Evolutionary conservation across 305 asterid species (phyloP), one percentile per base, ranked within the genome.

Genomic region (Fraxinus dipetala): DNA sequence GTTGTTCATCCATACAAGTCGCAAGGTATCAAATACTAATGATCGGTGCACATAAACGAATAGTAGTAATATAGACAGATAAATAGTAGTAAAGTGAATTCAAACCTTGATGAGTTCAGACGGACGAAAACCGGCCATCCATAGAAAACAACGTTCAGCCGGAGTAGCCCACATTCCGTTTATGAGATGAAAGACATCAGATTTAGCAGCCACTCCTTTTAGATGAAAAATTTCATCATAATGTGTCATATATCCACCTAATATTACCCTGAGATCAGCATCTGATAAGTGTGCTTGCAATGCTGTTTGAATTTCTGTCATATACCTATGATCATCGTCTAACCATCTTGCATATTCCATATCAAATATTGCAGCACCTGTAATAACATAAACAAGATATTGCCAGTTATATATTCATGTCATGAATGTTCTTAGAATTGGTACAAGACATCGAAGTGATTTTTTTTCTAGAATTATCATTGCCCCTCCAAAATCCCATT

Each of bases 51-150:
- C 59, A 45, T 13, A 13, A 14, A 13, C 6, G 20, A 13, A 14
- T 45, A 45, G 20, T 45, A 13, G 56, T 45, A 45, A 45, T 43
- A 43, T 11, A 43, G 11, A 16, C 54, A 43, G n/a, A 43, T 43
- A 38, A 8, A 40, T 40, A 40, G 3, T 40, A 3, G 69, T n/a
- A 59, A 18, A 22, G 67, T 18, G 67, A 56, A 70, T 43, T 8
- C 22, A 32, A 56, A 92, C 99, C 98, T 96, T 96, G 88, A 93
- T 94, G 8, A 96, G 87, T 31, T 94, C 97, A 1, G 99, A 96
- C 5, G 99, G 99, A 22, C 97, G 86, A 81, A 96, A 96, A 51
- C 99, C 98, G 0, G 97, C 98, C 90, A 96, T 91, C 99, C 99
- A 94, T 6, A 96, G 94, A 72, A 96, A 96, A 81, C 98, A 94